Base-by-base conservation (phyloP, 441 rosid genomes). In the Raphanus hybrid region DNA sequence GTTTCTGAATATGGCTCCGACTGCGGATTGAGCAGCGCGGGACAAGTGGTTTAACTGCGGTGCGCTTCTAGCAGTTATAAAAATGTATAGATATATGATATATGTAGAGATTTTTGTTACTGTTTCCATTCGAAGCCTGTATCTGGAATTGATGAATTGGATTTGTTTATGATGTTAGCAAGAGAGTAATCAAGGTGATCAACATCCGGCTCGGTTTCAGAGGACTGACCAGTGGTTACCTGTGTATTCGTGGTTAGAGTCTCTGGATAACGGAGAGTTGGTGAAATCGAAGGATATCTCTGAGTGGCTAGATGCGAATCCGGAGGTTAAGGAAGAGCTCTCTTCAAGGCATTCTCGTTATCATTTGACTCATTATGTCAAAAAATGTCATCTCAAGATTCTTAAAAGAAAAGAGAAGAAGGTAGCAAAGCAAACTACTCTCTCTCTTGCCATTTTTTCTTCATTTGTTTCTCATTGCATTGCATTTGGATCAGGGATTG, bases 321-420 rank as follows among this genome's bases (percentile, higher is more conserved):
- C 94, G 1, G 86, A 85, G 57, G 86, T 87, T 45, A 91, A 86
- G 76, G 92, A 88, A 35, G 89, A 89, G 27, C 78, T 93, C 39
- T 89, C 86, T 79, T 83, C 97, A n/a, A 87, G 88, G 70, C 97
- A 96, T 87, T 89, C 98, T 29, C 83, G 91, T 7, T 95, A 93
- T 83, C 99, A 95, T 83, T 82, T 95, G 86, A 93, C 92, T 85
- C 99, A 95, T 70, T 95, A 95, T 76, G 91, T 93, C 62, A 95
- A 95, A 65, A 95, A 95, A 67, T 93, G 97, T 74, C 99, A 95
- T 80, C 75, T 93, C 77, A 95, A 95, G 95, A 93, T 95, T 57
- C 87, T 95, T 39, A 95, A 91, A 77, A 89, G 98, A 72, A 90
- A 86, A 84, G 98, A 88, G 78, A 93, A 86, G 88, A 87, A 93